Percentiles rank a stretch among this genome's conserved stretches.
Conservation (phyloP, 2,329 filamentous ascomycete genomes). For the Aspergillus clavatus region DNA sequence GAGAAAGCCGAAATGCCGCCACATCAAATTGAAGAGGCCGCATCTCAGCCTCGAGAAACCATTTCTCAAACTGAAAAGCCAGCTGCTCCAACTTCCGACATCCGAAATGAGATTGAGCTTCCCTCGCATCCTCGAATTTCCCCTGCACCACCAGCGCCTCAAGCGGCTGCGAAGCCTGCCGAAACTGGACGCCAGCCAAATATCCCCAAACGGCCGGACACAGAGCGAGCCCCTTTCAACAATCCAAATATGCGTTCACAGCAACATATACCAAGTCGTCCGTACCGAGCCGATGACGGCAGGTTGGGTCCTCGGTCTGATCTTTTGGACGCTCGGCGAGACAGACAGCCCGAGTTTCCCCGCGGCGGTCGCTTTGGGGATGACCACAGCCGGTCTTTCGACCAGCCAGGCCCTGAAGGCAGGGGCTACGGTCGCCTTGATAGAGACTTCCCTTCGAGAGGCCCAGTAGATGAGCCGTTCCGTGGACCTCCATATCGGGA, state of each 20-base stretch:
- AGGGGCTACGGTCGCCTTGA: conserved; percentile 37
- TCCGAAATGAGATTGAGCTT: conserved; percentile 9
- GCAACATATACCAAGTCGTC: conserved; percentile 35
- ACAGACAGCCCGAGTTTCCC: conserved; percentile 36
- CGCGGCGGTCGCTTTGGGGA: conserved; percentile 35
- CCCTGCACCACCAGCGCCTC: conserved; percentile 19
- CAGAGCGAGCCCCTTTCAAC: conserved; percentile 27
- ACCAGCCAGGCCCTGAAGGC: conserved; percentile 29
- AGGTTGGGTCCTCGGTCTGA: conserved; percentile 38
- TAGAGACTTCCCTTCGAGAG: conserved; percentile 31
- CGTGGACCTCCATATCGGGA: conserved; percentile 35
- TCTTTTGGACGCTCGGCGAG: conserved; percentile 35
- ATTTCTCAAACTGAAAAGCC: too few species aligned
- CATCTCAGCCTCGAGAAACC: conserved; percentile 6
- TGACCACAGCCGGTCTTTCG: conserved; percentile 34
- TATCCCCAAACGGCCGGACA: conserved; percentile 37
- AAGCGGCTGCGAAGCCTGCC: conserved; percentile 23
- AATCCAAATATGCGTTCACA: conserved; percentile 28
- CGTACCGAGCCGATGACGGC: conserved; percentile 33
- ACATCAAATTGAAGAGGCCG: conserved; percentile 10
- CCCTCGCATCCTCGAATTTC: conserved; percentile 14
- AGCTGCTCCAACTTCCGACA: conserved; percentile 9
- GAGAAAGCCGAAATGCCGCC: conserved; percentile 12
- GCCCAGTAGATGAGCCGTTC: conserved; percentile 37
- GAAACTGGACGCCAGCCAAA: conserved; percentile 28